Evolutionary conservation across 768 basidiomycete genomes (phyloP).

Genomic region (Collybiopsis confluens): DNA sequence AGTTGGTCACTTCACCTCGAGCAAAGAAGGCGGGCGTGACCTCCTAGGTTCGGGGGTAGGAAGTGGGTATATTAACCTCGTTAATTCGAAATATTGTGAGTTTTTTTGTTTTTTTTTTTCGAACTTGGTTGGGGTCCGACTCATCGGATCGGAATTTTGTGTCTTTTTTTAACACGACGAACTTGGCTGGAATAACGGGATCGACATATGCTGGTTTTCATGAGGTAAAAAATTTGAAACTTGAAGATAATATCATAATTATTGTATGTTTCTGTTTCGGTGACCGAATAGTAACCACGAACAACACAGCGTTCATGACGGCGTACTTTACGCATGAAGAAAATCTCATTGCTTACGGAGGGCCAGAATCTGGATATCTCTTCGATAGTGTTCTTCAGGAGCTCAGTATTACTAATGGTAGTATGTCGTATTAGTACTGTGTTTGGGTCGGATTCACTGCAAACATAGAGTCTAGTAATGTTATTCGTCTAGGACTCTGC

Average conservation of each 20-base stretch:
- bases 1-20: neutral
- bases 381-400: constrained; percentile 4
- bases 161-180: neutral
- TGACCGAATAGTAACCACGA: neutral
- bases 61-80: neutral
- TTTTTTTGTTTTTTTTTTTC: neutral
- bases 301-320: constrained; percentile 1
- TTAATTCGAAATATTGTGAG: neutral
- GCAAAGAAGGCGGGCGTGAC: neutral
- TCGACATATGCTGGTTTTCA: neutral
- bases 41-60: neutral
- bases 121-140: neutral
- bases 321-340: neutral
- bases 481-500: neutral
- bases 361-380: neutral
- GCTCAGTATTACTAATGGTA: neutral
- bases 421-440: no score
- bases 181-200: neutral
- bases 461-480: neutral
- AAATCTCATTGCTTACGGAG: neutral
- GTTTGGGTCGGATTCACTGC: no score
- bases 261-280: no score
- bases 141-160: neutral
- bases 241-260: no score
- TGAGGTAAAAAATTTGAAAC: no score